Percentiles rank a stretch among this genome's conserved stretches.
phyloP scores from a whole-genome alignment of 148 eudicot species.

The Limonium bicolor region DNA sequence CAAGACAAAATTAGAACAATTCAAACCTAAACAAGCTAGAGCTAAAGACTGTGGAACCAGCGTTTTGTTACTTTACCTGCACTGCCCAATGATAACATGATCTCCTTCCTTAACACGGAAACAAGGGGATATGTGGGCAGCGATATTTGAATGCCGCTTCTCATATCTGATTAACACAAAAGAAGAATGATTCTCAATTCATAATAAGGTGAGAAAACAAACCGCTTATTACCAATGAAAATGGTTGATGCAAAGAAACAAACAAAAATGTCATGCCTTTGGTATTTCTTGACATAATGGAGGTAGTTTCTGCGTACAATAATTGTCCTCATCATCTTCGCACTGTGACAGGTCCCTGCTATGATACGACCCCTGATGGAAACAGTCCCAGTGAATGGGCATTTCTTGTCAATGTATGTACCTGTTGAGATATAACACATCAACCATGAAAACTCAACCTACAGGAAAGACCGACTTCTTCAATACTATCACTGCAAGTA shows the following conservation, averaged over 20 bases:
- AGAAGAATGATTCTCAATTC: not conserved
- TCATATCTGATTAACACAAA: slow-evolving; percentile 20
- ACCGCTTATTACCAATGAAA: no score
- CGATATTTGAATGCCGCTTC: slow-evolving; percentile 50
- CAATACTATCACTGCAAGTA: no score
- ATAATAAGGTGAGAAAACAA: not conserved
- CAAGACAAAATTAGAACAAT: no score
- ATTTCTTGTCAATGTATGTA: slow-evolving; percentile 73
- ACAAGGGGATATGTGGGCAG: slow-evolving; percentile 51
- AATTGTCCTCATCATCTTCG: slow-evolving; percentile 75
- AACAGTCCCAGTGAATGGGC: slow-evolving; percentile 65
- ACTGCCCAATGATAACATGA: slow-evolving; percentile 42
- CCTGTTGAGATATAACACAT: no score
- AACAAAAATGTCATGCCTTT: slow-evolving; percentile 15
- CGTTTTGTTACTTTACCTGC: no score
- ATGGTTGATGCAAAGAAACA: not conserved
- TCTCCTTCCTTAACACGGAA: slow-evolving; percentile 62
- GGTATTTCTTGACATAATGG: slow-evolving; percentile 70
- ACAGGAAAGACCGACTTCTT: no score
- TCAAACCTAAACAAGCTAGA: no score
- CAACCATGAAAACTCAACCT: no score
- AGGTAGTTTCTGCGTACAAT: slow-evolving; percentile 65
- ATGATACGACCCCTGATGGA: slow-evolving; percentile 73
- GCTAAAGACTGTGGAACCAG: no score
- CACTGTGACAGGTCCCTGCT: slow-evolving; percentile 79